Conservation (phyloP, 1,284 basidiomycete genomes). For the Irpex lacteus region DNA sequence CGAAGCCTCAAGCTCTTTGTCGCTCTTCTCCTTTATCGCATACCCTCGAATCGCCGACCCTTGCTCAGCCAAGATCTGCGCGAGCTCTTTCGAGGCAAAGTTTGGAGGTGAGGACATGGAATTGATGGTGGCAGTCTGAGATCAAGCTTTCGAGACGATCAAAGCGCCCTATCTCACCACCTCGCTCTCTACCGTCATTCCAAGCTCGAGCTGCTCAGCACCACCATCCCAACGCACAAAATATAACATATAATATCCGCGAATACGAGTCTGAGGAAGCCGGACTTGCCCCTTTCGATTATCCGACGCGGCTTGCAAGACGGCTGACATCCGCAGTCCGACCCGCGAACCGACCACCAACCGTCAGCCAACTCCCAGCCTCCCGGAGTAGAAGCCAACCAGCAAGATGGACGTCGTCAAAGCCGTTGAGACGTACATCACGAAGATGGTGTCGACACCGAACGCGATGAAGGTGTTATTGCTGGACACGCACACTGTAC, state of each 20-base stretch:
- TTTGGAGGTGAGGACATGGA: background rate
- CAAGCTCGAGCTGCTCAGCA: too few species aligned
- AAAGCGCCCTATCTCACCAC: too few species aligned
- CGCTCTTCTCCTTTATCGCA: constrained; percentile 34
- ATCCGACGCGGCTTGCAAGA: background rate
- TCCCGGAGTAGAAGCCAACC: background rate
- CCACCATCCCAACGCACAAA: too few species aligned
- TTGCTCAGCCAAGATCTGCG: constrained; percentile 54
- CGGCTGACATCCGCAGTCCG: background rate
- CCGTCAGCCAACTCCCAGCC: background rate
- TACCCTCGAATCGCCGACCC: constrained; percentile 53
- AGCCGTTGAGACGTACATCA: constrained; percentile 92
- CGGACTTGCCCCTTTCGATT: background rate
- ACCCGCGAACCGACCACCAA: background rate
- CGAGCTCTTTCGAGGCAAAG: constrained; percentile 39
- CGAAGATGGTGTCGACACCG: constrained; percentile 85
- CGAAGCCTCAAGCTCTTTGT: constrained; percentile 39
- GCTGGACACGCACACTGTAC: constrained; percentile 92
- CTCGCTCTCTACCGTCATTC: too few species aligned
- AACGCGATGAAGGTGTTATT: constrained; percentile 97
- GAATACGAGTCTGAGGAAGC: background rate
- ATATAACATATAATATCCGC: too few species aligned
- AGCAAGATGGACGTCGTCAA: constrained; percentile 88
- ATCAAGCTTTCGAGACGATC: background rate
- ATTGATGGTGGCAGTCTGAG: background rate